Evolutionary conservation across 2,329 filamentous ascomycete genomes (phyloP).

Genomic region (Paracamarosporium sp.): DNA sequence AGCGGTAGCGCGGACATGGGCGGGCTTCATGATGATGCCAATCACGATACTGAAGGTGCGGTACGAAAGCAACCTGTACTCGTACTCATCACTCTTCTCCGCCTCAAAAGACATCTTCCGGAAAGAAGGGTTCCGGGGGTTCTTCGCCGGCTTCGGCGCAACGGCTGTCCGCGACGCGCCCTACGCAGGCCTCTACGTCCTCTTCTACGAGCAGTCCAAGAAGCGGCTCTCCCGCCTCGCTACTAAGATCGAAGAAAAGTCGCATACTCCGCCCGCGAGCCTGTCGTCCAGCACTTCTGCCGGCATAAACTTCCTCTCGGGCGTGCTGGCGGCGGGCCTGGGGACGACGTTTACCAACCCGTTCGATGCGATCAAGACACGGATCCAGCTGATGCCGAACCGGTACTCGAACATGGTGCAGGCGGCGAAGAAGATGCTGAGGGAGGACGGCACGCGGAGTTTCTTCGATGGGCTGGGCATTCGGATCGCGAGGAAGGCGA

Average conservation of each 20-base stretch:
- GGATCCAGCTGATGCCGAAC: slow-evolving; percentile 86
- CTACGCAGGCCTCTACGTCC: slow-evolving; percentile 91
- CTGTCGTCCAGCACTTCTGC: slow-evolving; percentile 56
- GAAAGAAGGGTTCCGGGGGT: slow-evolving; percentile 77
- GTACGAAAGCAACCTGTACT: slow-evolving; percentile 87
- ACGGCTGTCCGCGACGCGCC: slow-evolving; percentile 95
- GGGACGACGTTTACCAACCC: slow-evolving; percentile 94
- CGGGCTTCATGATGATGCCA: slow-evolving; percentile 92
- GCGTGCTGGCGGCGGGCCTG: slow-evolving; percentile 77
- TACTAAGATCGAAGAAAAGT: slow-evolving; percentile 36
- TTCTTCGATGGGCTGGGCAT: slow-evolving; percentile 87
- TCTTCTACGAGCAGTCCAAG: slow-evolving; percentile 91
- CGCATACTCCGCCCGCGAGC: slow-evolving; percentile 23
- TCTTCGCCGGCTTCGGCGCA: slow-evolving; percentile 93
- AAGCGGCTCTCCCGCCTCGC: slow-evolving; percentile 57
- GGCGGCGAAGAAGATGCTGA: slow-evolving; percentile 78
- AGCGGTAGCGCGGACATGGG: slow-evolving; percentile 81
- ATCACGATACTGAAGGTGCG: slow-evolving; percentile 96
- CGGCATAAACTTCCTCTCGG: slow-evolving; percentile 85
- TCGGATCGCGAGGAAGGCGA: slow-evolving; percentile 86
- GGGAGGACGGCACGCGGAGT: slow-evolving; percentile 78
- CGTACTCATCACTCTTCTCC: slow-evolving; percentile 76
- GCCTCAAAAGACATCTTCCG: slow-evolving; percentile 78
- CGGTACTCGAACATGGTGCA: slow-evolving; percentile 84
- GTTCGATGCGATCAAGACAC: slow-evolving; percentile 95